These are phyloP conservation scores for Rhizopogon parksii DNA, from an alignment of 1,284 basidiomycete species.

Conservation along the genomic window DNA sequence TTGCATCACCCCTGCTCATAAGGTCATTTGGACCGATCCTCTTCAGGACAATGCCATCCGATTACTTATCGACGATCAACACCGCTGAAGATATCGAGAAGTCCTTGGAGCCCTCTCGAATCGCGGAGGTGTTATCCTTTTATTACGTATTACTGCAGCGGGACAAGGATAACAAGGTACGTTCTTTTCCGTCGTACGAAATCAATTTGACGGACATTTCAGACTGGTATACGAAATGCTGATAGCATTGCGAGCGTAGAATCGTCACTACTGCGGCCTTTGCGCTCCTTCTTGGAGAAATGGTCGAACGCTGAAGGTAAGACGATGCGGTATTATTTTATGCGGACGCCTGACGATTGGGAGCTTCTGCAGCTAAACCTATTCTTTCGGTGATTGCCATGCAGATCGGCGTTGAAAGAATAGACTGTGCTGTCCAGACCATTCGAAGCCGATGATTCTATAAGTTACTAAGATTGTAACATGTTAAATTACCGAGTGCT, in stretches of 20 bases:
- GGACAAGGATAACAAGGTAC: slow-evolving; percentile 20
- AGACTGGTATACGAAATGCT: slow-evolving; percentile 21
- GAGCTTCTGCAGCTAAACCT: slow-evolving; percentile 16
- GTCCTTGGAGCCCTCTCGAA: slow-evolving; percentile 25
- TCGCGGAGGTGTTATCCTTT: slow-evolving; percentile 27
- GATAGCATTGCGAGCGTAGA: slow-evolving; percentile 18
- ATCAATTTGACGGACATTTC: not conserved
- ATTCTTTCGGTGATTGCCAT: slow-evolving; percentile 22
- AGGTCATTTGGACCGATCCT: slow-evolving; percentile 21
- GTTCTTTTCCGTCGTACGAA: not conserved
- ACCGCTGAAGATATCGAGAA: slow-evolving; percentile 19
- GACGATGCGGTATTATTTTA: slow-evolving; percentile 1
- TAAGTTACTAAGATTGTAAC: not conserved
- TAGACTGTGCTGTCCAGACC: slow-evolving; percentile 18
- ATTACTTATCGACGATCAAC: slow-evolving; percentile 15
- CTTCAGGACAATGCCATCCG: slow-evolving; percentile 22
- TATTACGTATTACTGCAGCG: slow-evolving; percentile 26
- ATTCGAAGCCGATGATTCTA: slow-evolving; percentile 7
- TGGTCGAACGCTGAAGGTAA: slow-evolving; percentile 18
- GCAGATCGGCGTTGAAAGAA: slow-evolving; percentile 21
- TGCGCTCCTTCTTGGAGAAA: slow-evolving; percentile 19
- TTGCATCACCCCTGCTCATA: slow-evolving; percentile 21
- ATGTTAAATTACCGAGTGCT: not conserved
- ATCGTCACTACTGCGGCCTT: slow-evolving; percentile 17
- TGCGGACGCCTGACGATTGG: not conserved